Evolutionary conservation across 139 green algal genomes (phyloP).

Genomic region (Chlamydomonas sp.): DNA sequence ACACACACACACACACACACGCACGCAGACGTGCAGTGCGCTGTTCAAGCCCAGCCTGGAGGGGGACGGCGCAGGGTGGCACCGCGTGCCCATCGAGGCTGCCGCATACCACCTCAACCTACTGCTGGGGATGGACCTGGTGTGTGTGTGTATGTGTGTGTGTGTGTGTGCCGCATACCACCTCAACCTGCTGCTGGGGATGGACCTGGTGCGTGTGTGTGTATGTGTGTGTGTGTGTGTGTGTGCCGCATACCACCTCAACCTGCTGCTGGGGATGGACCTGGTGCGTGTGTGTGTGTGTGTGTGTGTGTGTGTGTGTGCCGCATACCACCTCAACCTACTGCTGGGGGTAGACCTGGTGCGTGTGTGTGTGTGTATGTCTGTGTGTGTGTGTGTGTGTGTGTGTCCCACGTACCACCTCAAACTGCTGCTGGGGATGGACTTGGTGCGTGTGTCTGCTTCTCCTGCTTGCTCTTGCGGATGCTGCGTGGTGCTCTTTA

Average conservation of each 20-base stretch:
- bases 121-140: constrained; percentile 8
- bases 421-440: constrained; percentile 15
- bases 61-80: constrained; percentile 71
- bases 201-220: too few species aligned
- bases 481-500: too few species aligned
- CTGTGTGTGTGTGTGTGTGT: not conserved
- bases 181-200: too few species aligned
- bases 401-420: too few species aligned
- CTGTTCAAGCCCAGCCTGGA: constrained; percentile 46
- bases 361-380: not conserved
- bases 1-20: not conserved
- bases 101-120: constrained; percentile 78
- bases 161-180: too few species aligned
- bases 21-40: not conserved
- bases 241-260: too few species aligned
- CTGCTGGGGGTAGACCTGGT: not conserved
- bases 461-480: too few species aligned
- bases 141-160: too few species aligned
- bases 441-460: not conserved
- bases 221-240: too few species aligned
- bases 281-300: constrained; percentile 1
- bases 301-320: too few species aligned
- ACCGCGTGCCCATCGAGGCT: constrained; percentile 65
- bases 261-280: too few species aligned
- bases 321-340: too few species aligned